These are phyloP conservation scores for Penicillium sp. DNA, from an alignment of 2,329 filamentous ascomycete genomes.

Conservation along the genomic window DNA sequence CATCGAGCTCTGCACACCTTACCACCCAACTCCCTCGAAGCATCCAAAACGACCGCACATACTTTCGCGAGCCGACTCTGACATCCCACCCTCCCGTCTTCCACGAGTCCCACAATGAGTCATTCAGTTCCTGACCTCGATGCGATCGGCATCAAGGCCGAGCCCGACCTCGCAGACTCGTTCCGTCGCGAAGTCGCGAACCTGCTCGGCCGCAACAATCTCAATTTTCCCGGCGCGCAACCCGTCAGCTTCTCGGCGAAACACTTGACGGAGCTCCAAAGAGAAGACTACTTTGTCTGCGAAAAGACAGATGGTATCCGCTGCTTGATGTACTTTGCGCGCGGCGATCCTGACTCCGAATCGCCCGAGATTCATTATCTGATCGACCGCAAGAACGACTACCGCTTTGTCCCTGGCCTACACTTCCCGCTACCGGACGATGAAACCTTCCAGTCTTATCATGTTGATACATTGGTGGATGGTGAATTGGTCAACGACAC, in stretches of 20 bases:
- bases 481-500: constrained; percentile 91
- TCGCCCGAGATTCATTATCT: constrained; percentile 81
- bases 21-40: constrained; percentile 12
- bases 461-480: constrained; percentile 82
- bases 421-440: constrained; percentile 79
- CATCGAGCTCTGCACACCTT: constrained; percentile 21
- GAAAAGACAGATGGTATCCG: constrained; percentile 98
- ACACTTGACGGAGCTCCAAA: constrained; percentile 81
- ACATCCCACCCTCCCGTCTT: background rate
- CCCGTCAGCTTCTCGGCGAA: constrained; percentile 87
- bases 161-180: constrained; percentile 62
- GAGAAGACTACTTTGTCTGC: constrained; percentile 92
- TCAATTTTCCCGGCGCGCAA: constrained; percentile 85
- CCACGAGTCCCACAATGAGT: constrained; percentile 38
- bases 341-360: constrained; percentile 58
- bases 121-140: constrained; percentile 51
- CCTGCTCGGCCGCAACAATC: constrained; percentile 72
- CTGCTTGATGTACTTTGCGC: constrained; percentile 88
- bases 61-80: background rate
- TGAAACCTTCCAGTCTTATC: constrained; percentile 67
- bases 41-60: background rate
- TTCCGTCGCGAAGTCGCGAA: constrained; percentile 76
- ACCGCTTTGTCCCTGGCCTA: constrained; percentile 80
- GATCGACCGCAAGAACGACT: constrained; percentile 98
- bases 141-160: constrained; percentile 65